Evolutionary conservation across 129 eudicot species (phyloP), one percentile per base, ranked within the genome.

Genomic region (Escallonia herrerae): DNA sequence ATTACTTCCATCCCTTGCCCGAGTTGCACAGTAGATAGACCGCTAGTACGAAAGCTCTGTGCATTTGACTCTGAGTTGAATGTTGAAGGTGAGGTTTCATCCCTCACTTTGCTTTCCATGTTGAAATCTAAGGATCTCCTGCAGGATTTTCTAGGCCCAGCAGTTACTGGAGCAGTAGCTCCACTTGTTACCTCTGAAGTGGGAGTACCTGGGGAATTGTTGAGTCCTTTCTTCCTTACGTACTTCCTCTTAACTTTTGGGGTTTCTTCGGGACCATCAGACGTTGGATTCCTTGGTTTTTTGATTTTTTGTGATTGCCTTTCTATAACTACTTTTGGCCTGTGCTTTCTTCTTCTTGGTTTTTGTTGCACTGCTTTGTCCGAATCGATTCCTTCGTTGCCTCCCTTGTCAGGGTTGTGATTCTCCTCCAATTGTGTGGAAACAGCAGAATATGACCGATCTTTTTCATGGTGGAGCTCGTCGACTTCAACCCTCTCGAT

Each of bases 241-340:
- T 86, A 76, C 69, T 86, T 90, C 66, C 94, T 76, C 77, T 81
- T 90, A 41, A 73, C 87, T 3, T 72, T 78, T 55, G 83, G 66
- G 40, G 73, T n/a, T n/a, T 71, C 73, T 63, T 63, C 60, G 33
- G 80, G 66, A 43, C 62, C 74, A 46, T 62, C 48, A 14, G 77
- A 67, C 38, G 66, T 77, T 40, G 75, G 74, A 55, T 64, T 57
- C 39, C 5, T 68, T 6, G 67, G 68, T 7, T 46, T 76, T 45
- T 72, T 79, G 5, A 77, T 78, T 60, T 64, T 60, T 50, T 85
- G 83, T 14, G 77, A 77, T 60, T 89, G 63, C 33, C 90, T 83
- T 79, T 89, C 99, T 44, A 15, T 82, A 10, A 94, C 73, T 57
- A 94, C 99, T 58, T 89, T 94, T 5, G 99, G 99, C 66, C 82